Conservation (phyloP, 2,329 filamentous ascomycete species). For the Talaromyces sp. region DNA sequence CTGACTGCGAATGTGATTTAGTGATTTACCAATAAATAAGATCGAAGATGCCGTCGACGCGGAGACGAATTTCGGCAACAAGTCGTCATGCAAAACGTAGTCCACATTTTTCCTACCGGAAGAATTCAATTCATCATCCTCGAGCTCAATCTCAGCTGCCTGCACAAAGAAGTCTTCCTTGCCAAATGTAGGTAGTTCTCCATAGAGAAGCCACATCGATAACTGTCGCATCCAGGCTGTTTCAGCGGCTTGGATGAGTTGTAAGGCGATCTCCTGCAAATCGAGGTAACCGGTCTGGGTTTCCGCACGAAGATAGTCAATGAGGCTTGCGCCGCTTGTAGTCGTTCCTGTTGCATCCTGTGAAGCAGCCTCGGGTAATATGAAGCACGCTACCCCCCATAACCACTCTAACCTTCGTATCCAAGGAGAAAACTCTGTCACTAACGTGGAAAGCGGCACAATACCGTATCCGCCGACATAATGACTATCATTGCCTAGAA, state of each 20-base stretch:
- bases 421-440: slow-evolving; percentile 84
- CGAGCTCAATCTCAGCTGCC: slow-evolving; percentile 34
- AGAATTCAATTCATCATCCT: slow-evolving; percentile 21
- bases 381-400: slow-evolving; percentile 65
- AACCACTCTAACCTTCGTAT: slow-evolving; percentile 80
- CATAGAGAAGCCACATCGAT: slow-evolving; percentile 86
- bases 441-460: slow-evolving; percentile 79
- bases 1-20: slow-evolving; percentile 70
- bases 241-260: slow-evolving; percentile 73
- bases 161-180: slow-evolving; percentile 82
- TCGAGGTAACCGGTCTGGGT: slow-evolving; percentile 84
- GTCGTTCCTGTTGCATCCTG: slow-evolving; percentile 17
- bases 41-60: slow-evolving; percentile 71
- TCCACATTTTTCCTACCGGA: slow-evolving; percentile 43
- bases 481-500: slow-evolving; percentile 69
- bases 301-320: slow-evolving; percentile 69
- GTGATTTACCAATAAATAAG: slow-evolving; percentile 81
- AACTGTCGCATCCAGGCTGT: slow-evolving; percentile 87
- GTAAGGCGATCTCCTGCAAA: slow-evolving; percentile 69
- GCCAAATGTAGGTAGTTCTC: slow-evolving; percentile 71
- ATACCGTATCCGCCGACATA: slow-evolving; percentile 90
- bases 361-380: slow-evolving; percentile 47
- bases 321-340: slow-evolving; percentile 63
- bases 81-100: slow-evolving; percentile 53
- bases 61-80: slow-evolving; percentile 77